Evolutionary conservation across 2,329 filamentous ascomycete species (phyloP).

Genomic region (Paraphoma chrysanthemicola): DNA sequence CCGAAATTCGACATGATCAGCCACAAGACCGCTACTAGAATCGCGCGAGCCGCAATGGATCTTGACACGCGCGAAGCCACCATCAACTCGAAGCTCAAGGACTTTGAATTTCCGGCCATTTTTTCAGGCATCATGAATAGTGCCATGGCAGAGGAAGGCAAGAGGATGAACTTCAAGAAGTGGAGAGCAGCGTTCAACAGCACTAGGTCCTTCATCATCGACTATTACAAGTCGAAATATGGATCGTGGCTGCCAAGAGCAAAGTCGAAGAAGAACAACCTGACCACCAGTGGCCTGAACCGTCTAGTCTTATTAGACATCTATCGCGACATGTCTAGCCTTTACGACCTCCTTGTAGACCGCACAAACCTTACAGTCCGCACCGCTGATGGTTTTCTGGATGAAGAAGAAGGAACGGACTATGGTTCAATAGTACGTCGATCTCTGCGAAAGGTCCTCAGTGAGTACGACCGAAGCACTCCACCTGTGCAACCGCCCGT

Average conservation of each 20-base stretch:
- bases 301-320: slow-evolving; percentile 80
- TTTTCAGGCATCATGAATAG: slow-evolving; percentile 90
- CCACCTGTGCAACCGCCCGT: slow-evolving; percentile 90
- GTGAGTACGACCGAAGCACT: slow-evolving; percentile 86
- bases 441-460: slow-evolving; percentile 79
- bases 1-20: slow-evolving; percentile 76
- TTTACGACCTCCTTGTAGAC: slow-evolving; percentile 91
- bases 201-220: slow-evolving; percentile 75
- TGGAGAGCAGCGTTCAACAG: slow-evolving; percentile 80
- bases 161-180: slow-evolving; percentile 78
- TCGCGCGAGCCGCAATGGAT: slow-evolving; percentile 83
- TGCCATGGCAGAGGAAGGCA: slow-evolving; percentile 77
- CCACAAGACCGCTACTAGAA: slow-evolving; percentile 73
- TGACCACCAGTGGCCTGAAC: slow-evolving; percentile 86
- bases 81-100: slow-evolving; percentile 75
- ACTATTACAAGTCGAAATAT: slow-evolving; percentile 72
- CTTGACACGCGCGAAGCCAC: slow-evolving; percentile 74
- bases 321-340: slow-evolving; percentile 82
- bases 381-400: slow-evolving; percentile 72
- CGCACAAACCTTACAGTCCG: slow-evolving; percentile 79
- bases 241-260: slow-evolving; percentile 92
- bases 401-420: slow-evolving; percentile 59
- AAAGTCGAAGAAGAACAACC: slow-evolving; percentile 87
- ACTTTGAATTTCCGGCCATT: slow-evolving; percentile 89
- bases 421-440: slow-evolving; percentile 66